Evolutionary conservation across 129 eudicot species (phyloP), one percentile per base, ranked within the genome.

Genomic region (Smallanthus sonchifolius): DNA sequence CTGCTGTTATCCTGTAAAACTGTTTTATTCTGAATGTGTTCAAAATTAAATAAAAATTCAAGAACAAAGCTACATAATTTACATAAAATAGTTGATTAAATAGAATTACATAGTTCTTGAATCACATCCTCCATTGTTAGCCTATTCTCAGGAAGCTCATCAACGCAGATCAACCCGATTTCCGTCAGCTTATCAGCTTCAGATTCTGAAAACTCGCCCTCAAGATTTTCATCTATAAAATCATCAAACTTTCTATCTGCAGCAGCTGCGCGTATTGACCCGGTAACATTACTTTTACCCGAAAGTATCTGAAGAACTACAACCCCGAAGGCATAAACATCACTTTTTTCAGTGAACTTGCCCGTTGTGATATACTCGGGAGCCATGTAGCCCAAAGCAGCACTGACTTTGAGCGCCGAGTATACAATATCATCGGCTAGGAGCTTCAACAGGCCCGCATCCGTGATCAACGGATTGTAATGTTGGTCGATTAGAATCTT

Each of bases 361-460:
- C 98, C 98, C 0, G 98, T 93, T 67, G 97, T 90, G 2, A 93
- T 82, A 76, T 93, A 93, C 75, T 93, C 98, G 0, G 98, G 97
- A 20, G 98, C 98, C 92, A 93, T 82, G 83, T 88, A 93, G 20
- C 98, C 98, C 72, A 92, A 57, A 3, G 98, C 92, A 1, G 98
- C 98, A 74, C 98, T 92, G 39, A 90, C 89, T 71, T 92, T 92
- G 72, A 92, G 90, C n/a, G 95, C 91, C 0, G 96, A 92, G 79
- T 79, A 92, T 8, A 92, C 87, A 17, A 85, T 85, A 69, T 92
- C 98, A 79, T 92, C 98, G 0, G 96, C 98, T 8, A 92, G 88
- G 8, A 92, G 94, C 85, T 87, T 92, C 17, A 86, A 70, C 30
- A 92, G 89, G 20, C 98, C 98, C 0, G 92, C 84, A 35, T 90